These are phyloP conservation scores for Syzygium malaccense DNA, from an alignment of 441 rosid species.

Conservation along the genomic window DNA sequence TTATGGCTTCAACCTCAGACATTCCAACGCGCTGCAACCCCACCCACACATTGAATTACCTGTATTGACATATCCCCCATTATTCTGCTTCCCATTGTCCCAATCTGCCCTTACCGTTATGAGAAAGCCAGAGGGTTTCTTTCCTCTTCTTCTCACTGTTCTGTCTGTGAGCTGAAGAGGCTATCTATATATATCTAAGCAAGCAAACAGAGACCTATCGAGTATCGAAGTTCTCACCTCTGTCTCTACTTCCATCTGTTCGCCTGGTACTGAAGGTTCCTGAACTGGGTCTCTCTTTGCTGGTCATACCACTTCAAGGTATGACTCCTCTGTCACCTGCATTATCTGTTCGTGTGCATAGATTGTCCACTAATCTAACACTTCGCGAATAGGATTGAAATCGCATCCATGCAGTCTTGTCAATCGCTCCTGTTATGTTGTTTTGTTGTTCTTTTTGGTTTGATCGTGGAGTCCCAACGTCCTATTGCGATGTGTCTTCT, in stretches of 20 bases:
- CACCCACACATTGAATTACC: slow-evolving; percentile 15
- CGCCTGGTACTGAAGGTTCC: background rate
- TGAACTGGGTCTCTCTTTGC: background rate
- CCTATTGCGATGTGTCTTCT: background rate
- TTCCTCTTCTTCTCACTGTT: slow-evolving; percentile 12
- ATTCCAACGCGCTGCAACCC: slow-evolving; percentile 37
- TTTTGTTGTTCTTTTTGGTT: background rate
- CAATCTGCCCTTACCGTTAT: slow-evolving; percentile 1
- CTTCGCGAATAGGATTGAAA: background rate
- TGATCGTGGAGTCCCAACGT: background rate
- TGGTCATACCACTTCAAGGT: background rate
- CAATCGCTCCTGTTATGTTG: background rate
- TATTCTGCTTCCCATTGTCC: background rate
- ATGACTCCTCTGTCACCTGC: background rate
- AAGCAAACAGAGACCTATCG: background rate
- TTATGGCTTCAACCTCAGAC: slow-evolving; percentile 47
- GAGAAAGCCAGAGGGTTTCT: background rate
- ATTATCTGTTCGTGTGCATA: background rate
- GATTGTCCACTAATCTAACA: background rate
- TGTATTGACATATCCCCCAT: background rate
- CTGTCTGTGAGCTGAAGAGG: background rate
- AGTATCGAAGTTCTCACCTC: background rate
- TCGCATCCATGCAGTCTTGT: background rate
- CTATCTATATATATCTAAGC: background rate
- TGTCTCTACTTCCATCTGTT: background rate